Conservation (phyloP, 78 protist species). For the Dictyostelium capitatum region DNA sequence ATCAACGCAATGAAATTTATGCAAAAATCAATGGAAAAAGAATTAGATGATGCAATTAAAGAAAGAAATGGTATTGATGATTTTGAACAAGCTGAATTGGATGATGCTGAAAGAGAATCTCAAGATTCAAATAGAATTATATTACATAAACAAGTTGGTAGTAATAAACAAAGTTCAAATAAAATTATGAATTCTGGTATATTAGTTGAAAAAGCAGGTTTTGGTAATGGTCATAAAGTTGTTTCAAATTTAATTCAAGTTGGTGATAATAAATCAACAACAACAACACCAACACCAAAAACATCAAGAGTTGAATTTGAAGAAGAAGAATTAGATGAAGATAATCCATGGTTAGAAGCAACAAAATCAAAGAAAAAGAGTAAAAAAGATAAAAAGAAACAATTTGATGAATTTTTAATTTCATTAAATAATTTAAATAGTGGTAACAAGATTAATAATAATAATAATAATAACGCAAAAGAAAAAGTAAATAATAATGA, state of each 20-base stretch:
- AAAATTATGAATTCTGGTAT: background rate
- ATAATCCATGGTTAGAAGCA: constrained; percentile 75
- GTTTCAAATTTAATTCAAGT: constrained; percentile 12
- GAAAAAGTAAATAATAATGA: background rate
- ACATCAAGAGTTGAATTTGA: constrained; percentile 9
- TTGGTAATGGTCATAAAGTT: constrained; percentile 67
- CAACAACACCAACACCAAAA: constrained; percentile 13
- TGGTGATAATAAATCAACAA: background rate
- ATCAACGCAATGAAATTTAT: constrained; percentile 80
- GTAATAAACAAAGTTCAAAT: background rate
- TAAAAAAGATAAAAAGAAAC: constrained; percentile 62
- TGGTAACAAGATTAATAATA: background rate
- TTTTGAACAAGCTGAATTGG: constrained; percentile 37
- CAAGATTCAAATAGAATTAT: constrained; percentile 43
- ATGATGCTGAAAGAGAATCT: background rate
- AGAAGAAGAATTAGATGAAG: constrained; percentile 47
- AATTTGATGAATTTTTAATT: constrained; percentile 32
- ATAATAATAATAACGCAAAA: background rate
- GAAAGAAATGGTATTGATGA: constrained; percentile 27
- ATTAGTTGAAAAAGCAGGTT: constrained; percentile 56
- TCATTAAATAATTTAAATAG: constrained; percentile 26
- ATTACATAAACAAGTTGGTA: constrained; percentile 24
- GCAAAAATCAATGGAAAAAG: constrained; percentile 66
- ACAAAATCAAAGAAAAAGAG: constrained; percentile 2
- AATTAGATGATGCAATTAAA: constrained; percentile 28